Evolutionary conservation across 179 eudicot species (phyloP).

Genomic region (Gypsophila paniculata): DNA sequence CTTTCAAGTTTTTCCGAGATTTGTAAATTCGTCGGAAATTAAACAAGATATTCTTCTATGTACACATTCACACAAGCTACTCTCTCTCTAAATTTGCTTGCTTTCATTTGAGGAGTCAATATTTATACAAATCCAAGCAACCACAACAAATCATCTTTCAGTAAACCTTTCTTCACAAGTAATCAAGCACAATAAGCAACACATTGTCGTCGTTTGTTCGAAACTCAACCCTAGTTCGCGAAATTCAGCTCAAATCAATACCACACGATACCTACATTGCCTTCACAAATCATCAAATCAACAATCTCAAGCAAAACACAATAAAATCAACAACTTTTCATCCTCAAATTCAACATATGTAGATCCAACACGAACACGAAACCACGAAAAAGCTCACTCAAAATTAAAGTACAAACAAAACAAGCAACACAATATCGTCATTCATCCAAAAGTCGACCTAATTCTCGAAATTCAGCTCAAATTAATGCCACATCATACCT

Average conservation of each 20-base stretch:
- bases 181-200: background rate
- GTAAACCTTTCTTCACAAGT: background rate
- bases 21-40: background rate
- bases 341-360: constrained; percentile 12
- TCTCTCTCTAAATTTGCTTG: background rate
- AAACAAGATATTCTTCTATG: background rate
- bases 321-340: background rate
- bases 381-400: background rate
- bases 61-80: background rate
- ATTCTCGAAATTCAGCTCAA: background rate
- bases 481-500: background rate
- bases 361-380: background rate
- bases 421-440: background rate
- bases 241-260: background rate
- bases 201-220: no score
- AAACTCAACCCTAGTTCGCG: background rate
- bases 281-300: background rate
- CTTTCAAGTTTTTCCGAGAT: background rate
- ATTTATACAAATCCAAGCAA: background rate
- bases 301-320: background rate
- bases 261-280: background rate
- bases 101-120: background rate
- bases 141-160: background rate
- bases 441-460: background rate
- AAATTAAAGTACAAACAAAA: background rate